Percentiles rank a stretch among this genome's conserved stretches.
Evolutionary conservation across 208 protist species (phyloP).

Genomic region (Trypanosoma mega): DNA sequence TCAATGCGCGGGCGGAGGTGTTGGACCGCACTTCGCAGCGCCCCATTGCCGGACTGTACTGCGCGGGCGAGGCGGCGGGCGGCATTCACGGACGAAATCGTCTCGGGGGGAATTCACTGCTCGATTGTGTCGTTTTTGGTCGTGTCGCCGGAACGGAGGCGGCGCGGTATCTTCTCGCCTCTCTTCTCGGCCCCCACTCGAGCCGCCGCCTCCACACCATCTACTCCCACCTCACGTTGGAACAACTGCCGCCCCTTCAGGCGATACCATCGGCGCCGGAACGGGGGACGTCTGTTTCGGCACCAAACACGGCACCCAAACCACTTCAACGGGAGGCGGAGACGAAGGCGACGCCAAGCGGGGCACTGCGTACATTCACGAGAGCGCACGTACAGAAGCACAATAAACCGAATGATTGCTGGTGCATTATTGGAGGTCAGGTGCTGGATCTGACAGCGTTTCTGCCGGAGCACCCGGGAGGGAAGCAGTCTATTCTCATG

Average conservation of each 20-base stretch:
- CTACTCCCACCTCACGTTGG: constrained; percentile 37
- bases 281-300: no score
- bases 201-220: constrained; percentile 53
- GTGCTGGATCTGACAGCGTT: constrained; percentile 63
- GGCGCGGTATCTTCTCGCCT: constrained; percentile 41
- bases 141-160: constrained; percentile 63
- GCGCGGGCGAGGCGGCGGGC: constrained; percentile 93
- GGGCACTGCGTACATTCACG: constrained; percentile 26
- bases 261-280: constrained; percentile 31
- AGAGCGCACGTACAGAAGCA: constrained; percentile 64
- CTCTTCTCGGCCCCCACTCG: constrained; percentile 41
- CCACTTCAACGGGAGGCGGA: background rate
- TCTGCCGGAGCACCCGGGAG: constrained; percentile 58
- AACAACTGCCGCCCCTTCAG: constrained; percentile 40
- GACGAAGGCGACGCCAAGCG: background rate
- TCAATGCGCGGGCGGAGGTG: constrained; percentile 70
- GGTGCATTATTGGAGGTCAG: constrained; percentile 40
- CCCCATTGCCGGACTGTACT: constrained; percentile 87
- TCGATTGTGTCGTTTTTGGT: constrained; percentile 96
- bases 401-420: constrained; percentile 61
- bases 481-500: constrained; percentile 47
- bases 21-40: constrained; percentile 34
- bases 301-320: no score
- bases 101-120: constrained; percentile 93
- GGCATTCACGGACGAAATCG: constrained; percentile 95